A percentile compares a stretch with the other conserved stretches of the same genome.
phyloP scores from a whole-genome alignment of 2,329 filamentous ascomycete genomes.

The Pseudogymnoascus sp. region DNA sequence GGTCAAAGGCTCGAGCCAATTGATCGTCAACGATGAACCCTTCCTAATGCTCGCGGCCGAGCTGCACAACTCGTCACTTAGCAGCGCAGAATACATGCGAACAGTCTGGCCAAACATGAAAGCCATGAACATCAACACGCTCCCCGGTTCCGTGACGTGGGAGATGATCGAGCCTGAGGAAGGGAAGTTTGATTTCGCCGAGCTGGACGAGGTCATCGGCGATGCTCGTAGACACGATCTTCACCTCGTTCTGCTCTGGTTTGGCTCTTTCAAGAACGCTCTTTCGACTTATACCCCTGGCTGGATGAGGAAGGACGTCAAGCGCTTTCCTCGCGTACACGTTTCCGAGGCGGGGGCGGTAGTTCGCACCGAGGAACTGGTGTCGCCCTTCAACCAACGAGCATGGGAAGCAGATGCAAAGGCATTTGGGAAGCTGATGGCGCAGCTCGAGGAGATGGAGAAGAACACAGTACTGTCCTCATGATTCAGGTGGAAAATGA shows the following conservation, averaged over 20 bases:
- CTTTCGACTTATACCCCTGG: slow-evolving; percentile 32
- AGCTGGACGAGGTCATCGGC: slow-evolving; percentile 30
- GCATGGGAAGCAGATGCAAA: slow-evolving; percentile 28
- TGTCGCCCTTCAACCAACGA: slow-evolving; percentile 28
- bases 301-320: slow-evolving; percentile 33
- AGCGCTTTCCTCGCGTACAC: slow-evolving; percentile 31
- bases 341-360: slow-evolving; percentile 30
- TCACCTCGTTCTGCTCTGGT: slow-evolving; percentile 35
- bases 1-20: slow-evolving; percentile 28
- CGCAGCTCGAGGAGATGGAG: slow-evolving; percentile 19
- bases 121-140: slow-evolving; percentile 31
- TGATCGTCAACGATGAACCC: slow-evolving; percentile 34
- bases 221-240: slow-evolving; percentile 29
- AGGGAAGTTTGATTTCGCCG: slow-evolving; percentile 31
- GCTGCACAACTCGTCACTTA: slow-evolving; percentile 34
- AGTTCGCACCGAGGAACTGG: slow-evolving; percentile 30
- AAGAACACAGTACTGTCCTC: slow-evolving; percentile 14
- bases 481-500: slow-evolving; percentile 22
- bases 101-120: slow-evolving; percentile 28
- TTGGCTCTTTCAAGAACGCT: slow-evolving; percentile 36
- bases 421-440: slow-evolving; percentile 31
- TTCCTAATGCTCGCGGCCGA: slow-evolving; percentile 32
- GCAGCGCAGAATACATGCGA: slow-evolving; percentile 30
- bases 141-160: slow-evolving; percentile 34
- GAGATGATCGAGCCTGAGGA: slow-evolving; percentile 34